Evolutionary conservation across 352 stramenopile species (phyloP), one percentile per base, ranked within the genome.

Genomic region (Globisporangium recalcitrans): DNA sequence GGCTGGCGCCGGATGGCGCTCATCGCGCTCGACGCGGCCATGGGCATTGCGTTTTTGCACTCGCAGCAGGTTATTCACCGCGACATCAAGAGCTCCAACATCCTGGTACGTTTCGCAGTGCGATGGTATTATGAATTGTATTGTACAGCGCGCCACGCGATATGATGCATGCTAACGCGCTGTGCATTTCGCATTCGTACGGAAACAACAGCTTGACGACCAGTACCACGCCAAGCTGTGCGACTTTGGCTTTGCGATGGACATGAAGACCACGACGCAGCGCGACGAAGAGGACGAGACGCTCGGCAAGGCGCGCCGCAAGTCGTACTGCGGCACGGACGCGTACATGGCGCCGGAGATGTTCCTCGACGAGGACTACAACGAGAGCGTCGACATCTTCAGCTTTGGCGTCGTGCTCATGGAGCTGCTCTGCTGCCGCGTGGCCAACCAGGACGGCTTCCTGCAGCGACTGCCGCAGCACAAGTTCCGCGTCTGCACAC

Each of bases 11-110:
- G 71, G 14, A 77, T 90, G 48, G 66, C 77, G 13, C 82, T 80
- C 44, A 88, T 93, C 48, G 85, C 82, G 13, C 67, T 93, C 26
- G 86, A 96, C 52, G 74, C 85, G 6, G 93, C 96, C 0, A 74
- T 87, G 53, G 96, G 94, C 62, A 92, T 99, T 58, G 81, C 91
- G 53, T 99, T 99, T 75, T 71, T 99, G 57, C 97, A 99, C 74
- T 75, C 78, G 47, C 74, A 75, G 32, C 71, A 76, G 55, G 82
- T 93, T 59, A 87, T 95, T 58, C 86, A 95, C 54, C 77, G 86
- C 13, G 86, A 95, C 64, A 91, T 95, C 66, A 95, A 95, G 68
- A 90, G 84, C n/a, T 90, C 82, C 61, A 95, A 95, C 59, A 93
- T 95, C 31, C 58, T 95, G 40, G 69, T 77, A 65, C 22, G 56